Conservation (phyloP, 2,329 filamentous ascomycete genomes). For the Dactylonectria estremocensis region DNA sequence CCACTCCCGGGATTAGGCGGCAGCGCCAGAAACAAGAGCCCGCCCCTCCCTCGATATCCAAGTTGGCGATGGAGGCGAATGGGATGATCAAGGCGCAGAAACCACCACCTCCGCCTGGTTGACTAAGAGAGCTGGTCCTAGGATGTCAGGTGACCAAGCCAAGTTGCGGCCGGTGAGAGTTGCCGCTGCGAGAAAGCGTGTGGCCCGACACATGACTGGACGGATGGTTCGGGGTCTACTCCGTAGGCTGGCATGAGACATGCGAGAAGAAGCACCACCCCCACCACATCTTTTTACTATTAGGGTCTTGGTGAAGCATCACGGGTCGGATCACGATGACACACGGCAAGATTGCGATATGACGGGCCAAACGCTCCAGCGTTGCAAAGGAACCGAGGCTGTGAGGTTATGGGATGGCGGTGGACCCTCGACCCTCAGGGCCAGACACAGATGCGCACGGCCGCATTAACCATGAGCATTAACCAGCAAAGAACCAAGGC, state of each 20-base stretch:
- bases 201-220: conserved; percentile 17
- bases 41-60: background rate
- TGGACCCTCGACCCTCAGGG: conserved; percentile 16
- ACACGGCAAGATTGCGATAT: conserved; percentile 34
- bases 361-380: conserved; percentile 9
- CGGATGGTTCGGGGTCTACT: conserved; percentile 27
- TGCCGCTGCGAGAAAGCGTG: conserved; percentile 12
- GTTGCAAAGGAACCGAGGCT: conserved; percentile 21
- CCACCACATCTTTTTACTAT: conserved; percentile 19
- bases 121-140: conserved; percentile 4
- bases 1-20: conserved; percentile 27
- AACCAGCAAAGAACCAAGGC: conserved; percentile 3
- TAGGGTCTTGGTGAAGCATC: conserved; percentile 36
- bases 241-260: background rate
- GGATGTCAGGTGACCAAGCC: conserved; percentile 9
- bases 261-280: conserved; percentile 15
- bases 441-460: conserved; percentile 23
- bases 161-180: conserved; percentile 8
- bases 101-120: background rate
- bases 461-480: conserved; percentile 26
- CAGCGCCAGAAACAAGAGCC: background rate
- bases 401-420: conserved; percentile 16
- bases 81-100: background rate
- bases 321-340: conserved; percentile 43
- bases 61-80: background rate